Percentiles rank a stretch among this genome's conserved stretches.
Evolutionary conservation across 202 grass and related monocot species (phyloP).

Genomic region (Thinopyrum obtusiflorum): DNA sequence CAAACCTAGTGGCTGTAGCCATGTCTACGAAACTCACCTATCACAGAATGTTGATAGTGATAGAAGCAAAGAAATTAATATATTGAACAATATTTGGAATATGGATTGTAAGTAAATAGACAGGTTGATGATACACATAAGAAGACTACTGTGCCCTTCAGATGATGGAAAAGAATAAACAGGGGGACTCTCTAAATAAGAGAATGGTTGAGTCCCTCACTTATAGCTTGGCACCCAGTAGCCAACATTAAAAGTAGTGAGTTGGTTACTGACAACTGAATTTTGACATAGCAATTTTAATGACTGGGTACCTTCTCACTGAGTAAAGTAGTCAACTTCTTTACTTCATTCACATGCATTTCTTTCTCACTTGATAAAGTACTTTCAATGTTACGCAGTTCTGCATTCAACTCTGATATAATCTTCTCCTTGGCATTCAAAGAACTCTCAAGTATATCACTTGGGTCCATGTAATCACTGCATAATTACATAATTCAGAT

Average conservation of each 20-base stretch:
- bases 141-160: not conserved
- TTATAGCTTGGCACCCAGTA: conserved; percentile 2
- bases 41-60: not conserved
- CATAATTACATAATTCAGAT: conserved; percentile 33
- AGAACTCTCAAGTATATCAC: conserved; percentile 89
- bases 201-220: not conserved
- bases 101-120: conserved; percentile 8
- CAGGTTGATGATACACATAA: conserved; percentile 12
- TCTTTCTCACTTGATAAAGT: conserved; percentile 86
- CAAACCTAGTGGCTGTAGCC: not conserved
- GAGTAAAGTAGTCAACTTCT: conserved; percentile 85
- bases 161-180: not conserved
- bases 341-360: conserved; percentile 82
- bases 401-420: conserved; percentile 94
- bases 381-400: conserved; percentile 87
- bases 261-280: conserved; percentile 10
- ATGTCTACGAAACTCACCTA: conserved; percentile 19
- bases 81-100: conserved; percentile 12
- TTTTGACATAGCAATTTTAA: conserved; percentile 8
- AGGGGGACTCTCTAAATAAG: not conserved
- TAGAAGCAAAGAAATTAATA: conserved; percentile 1
- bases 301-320: conserved; percentile 73
- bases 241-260: conserved; percentile 20
- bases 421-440: conserved; percentile 99
- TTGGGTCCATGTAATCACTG: conserved; percentile 94